These are phyloP conservation scores for Xylariales sp. DNA, from an alignment of 2,329 filamentous ascomycete genomes.

Conservation along the genomic window DNA sequence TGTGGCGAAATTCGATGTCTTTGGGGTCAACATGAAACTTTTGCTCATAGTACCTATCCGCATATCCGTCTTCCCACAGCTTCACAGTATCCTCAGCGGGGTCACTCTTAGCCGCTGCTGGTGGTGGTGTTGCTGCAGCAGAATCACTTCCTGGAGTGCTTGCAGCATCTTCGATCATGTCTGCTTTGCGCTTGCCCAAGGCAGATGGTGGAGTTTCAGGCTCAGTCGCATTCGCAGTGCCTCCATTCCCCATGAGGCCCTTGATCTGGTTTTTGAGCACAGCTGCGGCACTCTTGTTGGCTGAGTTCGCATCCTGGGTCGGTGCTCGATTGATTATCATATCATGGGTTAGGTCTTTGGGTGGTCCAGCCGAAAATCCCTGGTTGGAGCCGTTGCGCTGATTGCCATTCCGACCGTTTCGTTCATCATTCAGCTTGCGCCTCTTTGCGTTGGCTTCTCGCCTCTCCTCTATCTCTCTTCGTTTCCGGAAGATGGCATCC, in stretches of 20 bases:
- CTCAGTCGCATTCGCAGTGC: conserved; percentile 14
- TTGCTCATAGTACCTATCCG: conserved; percentile 93
- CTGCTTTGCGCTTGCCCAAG: conserved; percentile 73
- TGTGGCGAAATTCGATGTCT: conserved; percentile 80
- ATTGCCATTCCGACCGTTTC: conserved; percentile 29
- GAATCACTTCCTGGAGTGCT: conserved; percentile 57
- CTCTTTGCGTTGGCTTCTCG: conserved; percentile 76
- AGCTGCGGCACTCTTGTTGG: conserved; percentile 93
- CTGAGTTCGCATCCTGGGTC: conserved; percentile 65
- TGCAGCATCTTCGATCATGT: conserved; percentile 58
- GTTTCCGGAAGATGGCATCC: conserved; percentile 84
- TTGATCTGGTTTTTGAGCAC: conserved; percentile 79
- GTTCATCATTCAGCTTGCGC: conserved; percentile 64
- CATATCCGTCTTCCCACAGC: conserved; percentile 93
- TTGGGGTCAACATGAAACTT: conserved; percentile 84
- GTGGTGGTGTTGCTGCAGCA: conserved; percentile 42
- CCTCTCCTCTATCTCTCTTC: conserved; percentile 81
- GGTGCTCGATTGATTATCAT: conserved; percentile 75
- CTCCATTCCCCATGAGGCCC: conserved; percentile 26
- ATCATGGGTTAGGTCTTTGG: conserved; percentile 71
- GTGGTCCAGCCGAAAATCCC: conserved; percentile 45
- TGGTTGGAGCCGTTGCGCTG: conserved; percentile 22
- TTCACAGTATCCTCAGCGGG: conserved; percentile 75
- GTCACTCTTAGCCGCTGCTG: conserved; percentile 53
- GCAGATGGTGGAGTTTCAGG: conserved; percentile 41